phyloP scores from a whole-genome alignment of 2,329 filamentous ascomycete species.

The Thermothelomyces thermophilus region DNA sequence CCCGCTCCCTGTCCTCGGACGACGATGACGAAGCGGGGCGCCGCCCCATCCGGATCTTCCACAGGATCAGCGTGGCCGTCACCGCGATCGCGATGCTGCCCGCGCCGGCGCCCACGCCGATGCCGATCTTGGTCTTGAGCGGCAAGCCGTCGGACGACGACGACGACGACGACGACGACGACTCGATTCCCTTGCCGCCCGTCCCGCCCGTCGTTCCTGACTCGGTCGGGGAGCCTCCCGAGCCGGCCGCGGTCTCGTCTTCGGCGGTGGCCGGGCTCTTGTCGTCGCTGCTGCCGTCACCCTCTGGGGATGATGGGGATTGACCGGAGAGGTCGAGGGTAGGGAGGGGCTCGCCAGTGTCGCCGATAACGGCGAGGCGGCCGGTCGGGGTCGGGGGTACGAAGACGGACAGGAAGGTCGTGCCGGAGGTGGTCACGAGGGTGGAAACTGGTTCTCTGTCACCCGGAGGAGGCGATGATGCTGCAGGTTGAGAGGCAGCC shows the following conservation, averaged over 20 bases:
- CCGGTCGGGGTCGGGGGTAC: conserved; percentile 16
- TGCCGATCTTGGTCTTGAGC: conserved; percentile 20
- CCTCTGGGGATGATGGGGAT: not conserved
- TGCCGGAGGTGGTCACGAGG: conserved; percentile 5
- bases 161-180: not conserved
- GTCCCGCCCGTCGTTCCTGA: not conserved
- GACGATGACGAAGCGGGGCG: not conserved
- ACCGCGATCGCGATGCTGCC: conserved; percentile 10
- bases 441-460: not conserved
- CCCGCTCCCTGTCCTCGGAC: not conserved
- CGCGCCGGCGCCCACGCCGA: conserved; percentile 17
- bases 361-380: conserved; percentile 11
- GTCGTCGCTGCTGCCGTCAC: not conserved
- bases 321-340: not conserved
- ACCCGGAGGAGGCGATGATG: not conserved
- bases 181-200: not conserved
- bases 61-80: conserved; percentile 10
- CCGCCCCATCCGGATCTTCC: conserved; percentile 19
- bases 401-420: conserved; percentile 20
- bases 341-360: not conserved
- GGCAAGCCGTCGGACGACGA: conserved; percentile 5
- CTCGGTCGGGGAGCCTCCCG: not conserved
- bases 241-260: not conserved
- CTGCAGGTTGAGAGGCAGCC: not conserved
- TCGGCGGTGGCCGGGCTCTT: not conserved